Evolutionary conservation across 495 filamentous ascomycete genomes (phyloP), one percentile per base, ranked within the genome.

Genomic region (Hypoxylon intermedium): DNA sequence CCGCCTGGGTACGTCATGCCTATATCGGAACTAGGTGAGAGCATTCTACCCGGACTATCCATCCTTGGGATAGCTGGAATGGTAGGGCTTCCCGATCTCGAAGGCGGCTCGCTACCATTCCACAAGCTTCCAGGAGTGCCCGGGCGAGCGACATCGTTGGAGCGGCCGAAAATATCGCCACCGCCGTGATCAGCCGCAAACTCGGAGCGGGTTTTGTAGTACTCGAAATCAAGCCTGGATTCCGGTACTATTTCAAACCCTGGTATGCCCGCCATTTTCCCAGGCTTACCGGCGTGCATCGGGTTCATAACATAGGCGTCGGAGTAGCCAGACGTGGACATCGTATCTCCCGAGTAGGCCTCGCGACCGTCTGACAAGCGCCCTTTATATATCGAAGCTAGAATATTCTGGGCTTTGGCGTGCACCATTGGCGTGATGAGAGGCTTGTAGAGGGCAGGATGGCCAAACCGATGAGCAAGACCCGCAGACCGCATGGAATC

Each of bases 391-490:
- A 98, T 79, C 37, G 87, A 82, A 30, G 86, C 86, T 28, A 98
- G 82, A 30, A 91, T 81, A 45, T 92, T 89, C 55, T 92, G 87
- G 13, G 92, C 91, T 70, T 88, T 93, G 34, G 90, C 90, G 60
- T 94, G 89, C 9, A 98, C 93, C 94, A 98, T 98, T 0, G 94
- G 94, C 0, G 91, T 95, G 62, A 93, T 90, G 43, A 98, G 83
- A 6, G 88, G 87, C 63, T 88, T 89, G 75, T 90, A 96, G 15
- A 98, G 84, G 9, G 89, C 93, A 12, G 94, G 94, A 69, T 98
- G 90, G 3, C 92, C 92, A 72, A 96, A 98, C 34, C 91, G 85
- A 34, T 86, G 80, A 30, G 82, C 87, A 2, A 98, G 84, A 16
- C 89, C 87, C 50, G 95, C 92, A 36, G 79, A 85, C 18, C 79